Base-by-base conservation (phyloP, 2,329 filamentous ascomycete genomes). In the Xylariaceae sp. region DNA sequence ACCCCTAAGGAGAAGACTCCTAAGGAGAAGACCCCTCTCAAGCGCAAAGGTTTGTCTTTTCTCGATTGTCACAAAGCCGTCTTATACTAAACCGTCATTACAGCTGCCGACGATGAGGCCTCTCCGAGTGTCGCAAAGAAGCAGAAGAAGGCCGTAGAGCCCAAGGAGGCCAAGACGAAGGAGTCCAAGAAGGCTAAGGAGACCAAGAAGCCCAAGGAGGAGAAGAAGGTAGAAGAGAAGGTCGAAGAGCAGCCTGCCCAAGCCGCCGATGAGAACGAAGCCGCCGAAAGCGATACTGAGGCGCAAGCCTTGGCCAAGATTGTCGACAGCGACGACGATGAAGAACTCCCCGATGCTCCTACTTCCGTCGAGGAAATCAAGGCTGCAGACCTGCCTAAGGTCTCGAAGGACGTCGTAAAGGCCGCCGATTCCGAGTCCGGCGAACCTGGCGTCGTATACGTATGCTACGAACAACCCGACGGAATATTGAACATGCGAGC, bases 371-470 rank as follows among this genome's bases (percentile, higher is more conserved):
- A 80, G 67, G 65, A 76, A n/a, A 79, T 78, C 13, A 77, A 80
- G 65, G 77, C 79, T 49, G 76, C 82, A 7, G 79, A 79, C 69
- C 76, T 80, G 44, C 82, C 82, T 56, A 73, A 79, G 63, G 69
- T 77, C 17, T 75, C 80, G 60, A 76, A 77, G 65, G 76, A 78
- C 52, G 65, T 76, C 8, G 69, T 74, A 63, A 77, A 79, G 67
- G 63, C 65, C 18, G 68, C 66, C 56, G 74, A 74, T 63, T 76
- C 78, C 18, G 74, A 76, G 30, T 72, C 76, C 66, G 68, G 67
- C 34, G 66, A 83, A 55, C 84, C 89, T 1, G 93, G 92, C 51
- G 87, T 94, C 47, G 82, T 97, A 70, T 97, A 96, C 76, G 82
- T 99, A 58, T 52, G 64, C 53, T 6, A n/a, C 45, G 10, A 49